phyloP scores from a whole-genome alignment of 2,329 filamentous ascomycete genomes.

The Colletotrichum kahawae region DNA sequence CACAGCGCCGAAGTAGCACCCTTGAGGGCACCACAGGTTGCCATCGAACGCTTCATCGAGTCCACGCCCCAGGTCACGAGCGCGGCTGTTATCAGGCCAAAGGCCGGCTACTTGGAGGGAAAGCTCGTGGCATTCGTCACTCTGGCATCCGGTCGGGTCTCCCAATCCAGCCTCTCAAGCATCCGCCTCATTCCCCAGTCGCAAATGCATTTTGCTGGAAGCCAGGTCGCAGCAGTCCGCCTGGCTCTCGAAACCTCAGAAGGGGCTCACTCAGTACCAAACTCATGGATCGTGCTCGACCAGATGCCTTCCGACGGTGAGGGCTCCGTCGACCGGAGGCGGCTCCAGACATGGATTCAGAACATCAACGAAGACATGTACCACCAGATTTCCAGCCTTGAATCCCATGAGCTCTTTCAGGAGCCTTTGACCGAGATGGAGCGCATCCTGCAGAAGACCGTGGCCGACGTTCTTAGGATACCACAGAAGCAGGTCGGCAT shows the following conservation, averaged over 20 bases:
- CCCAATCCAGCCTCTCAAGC: slow-evolving; percentile 28
- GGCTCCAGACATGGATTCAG: slow-evolving; percentile 58
- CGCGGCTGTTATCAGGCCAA: slow-evolving; percentile 49
- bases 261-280: slow-evolving; percentile 40
- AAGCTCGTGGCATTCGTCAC: slow-evolving; percentile 53
- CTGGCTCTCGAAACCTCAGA: slow-evolving; percentile 31
- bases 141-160: slow-evolving; percentile 33
- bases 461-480: slow-evolving; percentile 42
- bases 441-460: slow-evolving; percentile 40
- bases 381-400: slow-evolving; percentile 49
- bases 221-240: slow-evolving; percentile 45
- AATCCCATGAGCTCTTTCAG: slow-evolving; percentile 38
- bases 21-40: not conserved
- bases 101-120: slow-evolving; percentile 55
- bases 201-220: slow-evolving; percentile 45
- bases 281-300: slow-evolving; percentile 53
- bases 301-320: slow-evolving; percentile 47
- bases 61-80: slow-evolving; percentile 44
- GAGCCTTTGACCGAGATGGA: slow-evolving; percentile 43
- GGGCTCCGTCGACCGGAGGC: slow-evolving; percentile 46
- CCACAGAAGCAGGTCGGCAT: slow-evolving; percentile 44
- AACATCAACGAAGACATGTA: slow-evolving; percentile 54
- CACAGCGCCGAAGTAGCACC: slow-evolving; percentile 7
- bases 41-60: slow-evolving; percentile 34
- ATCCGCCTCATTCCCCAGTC: slow-evolving; percentile 39